Evolutionary conservation across 2,329 filamentous ascomycete species (phyloP).

Genomic region (Cladosporium colombiae): DNA sequence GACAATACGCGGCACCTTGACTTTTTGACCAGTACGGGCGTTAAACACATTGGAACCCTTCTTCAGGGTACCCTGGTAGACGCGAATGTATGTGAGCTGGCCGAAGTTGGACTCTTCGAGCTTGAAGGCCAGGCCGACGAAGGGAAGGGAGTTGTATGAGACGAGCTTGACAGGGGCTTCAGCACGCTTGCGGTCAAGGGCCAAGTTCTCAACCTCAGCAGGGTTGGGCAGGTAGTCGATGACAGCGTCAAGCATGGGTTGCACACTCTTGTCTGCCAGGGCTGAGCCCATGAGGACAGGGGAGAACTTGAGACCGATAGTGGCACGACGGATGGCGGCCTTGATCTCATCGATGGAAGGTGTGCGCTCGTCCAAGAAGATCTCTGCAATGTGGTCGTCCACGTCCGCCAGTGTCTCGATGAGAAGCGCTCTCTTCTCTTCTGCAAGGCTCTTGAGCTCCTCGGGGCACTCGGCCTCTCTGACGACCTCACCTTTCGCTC

Average conservation of each 20-base stretch:
- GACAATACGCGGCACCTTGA: constrained; percentile 94
- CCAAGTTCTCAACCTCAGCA: constrained; percentile 82
- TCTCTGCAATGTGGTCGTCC: constrained; percentile 94
- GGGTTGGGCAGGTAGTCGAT: constrained; percentile 96
- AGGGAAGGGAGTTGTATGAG: constrained; percentile 89
- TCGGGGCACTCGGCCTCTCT: constrained; percentile 79
- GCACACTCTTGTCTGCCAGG: constrained; percentile 88
- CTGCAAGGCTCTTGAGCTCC: constrained; percentile 71
- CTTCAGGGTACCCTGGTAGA: constrained; percentile 88
- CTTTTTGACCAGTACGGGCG: constrained; percentile 89
- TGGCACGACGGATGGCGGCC: constrained; percentile 85
- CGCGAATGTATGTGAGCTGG: constrained; percentile 95
- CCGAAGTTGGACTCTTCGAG: constrained; percentile 98
- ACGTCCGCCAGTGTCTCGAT: constrained; percentile 97
- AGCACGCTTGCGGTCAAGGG: constrained; percentile 75
- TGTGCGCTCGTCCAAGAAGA: constrained; percentile 84
- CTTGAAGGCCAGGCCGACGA: constrained; percentile 96
- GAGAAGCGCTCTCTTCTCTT: constrained; percentile 79
- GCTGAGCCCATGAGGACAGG: constrained; percentile 97
- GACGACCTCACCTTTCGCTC: constrained; percentile 73
- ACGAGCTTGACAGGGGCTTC: constrained; percentile 85
- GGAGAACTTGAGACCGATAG: constrained; percentile 85
- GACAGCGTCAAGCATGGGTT: constrained; percentile 95
- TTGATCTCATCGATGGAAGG: constrained; percentile 84
- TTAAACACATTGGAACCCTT: constrained; percentile 94